These are phyloP conservation scores for Rubia tinctorum DNA, from an alignment of 305 asterid genomes.

Conservation along the genomic window DNA sequence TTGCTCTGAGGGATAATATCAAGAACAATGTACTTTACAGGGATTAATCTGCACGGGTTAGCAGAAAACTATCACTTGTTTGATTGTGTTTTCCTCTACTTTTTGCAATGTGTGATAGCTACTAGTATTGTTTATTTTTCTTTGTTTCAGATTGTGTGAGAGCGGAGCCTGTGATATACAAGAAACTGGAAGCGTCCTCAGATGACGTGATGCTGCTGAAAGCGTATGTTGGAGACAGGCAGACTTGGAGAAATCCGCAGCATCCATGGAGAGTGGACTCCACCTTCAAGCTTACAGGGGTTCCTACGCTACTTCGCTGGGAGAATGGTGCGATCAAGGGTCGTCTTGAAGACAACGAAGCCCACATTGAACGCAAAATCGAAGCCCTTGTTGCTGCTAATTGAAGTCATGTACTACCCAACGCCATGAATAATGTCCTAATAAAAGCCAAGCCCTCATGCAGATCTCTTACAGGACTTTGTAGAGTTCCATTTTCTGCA, in stretches of 20 bases:
- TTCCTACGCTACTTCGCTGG: constrained; percentile 85
- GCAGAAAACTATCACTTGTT: background rate
- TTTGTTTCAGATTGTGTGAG: constrained; percentile 67
- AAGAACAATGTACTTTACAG: background rate
- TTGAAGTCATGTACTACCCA: constrained; percentile 16
- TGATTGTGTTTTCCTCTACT: background rate
- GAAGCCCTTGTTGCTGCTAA: constrained; percentile 42
- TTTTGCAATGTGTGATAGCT: background rate
- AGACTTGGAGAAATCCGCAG: constrained; percentile 72
- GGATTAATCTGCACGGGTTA: background rate
- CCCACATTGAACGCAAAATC: constrained; percentile 55
- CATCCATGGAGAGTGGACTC: constrained; percentile 85
- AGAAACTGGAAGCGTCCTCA: constrained; percentile 69
- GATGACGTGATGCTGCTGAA: constrained; percentile 64
- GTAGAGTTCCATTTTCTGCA: background rate
- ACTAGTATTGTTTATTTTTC: background rate
- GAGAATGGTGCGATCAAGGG: constrained; percentile 54
- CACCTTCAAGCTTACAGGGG: constrained; percentile 65
- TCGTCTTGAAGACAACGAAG: constrained; percentile 82
- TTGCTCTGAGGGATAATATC: background rate
- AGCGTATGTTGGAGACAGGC: constrained; percentile 90
- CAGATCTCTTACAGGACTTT: background rate
- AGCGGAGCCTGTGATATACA: constrained; percentile 94
- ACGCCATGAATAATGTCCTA: background rate
- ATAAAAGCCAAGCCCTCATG: background rate